Evolutionary conservation across 306 rosid genomes (phyloP).

Genomic region (Cucurbita moschata): DNA sequence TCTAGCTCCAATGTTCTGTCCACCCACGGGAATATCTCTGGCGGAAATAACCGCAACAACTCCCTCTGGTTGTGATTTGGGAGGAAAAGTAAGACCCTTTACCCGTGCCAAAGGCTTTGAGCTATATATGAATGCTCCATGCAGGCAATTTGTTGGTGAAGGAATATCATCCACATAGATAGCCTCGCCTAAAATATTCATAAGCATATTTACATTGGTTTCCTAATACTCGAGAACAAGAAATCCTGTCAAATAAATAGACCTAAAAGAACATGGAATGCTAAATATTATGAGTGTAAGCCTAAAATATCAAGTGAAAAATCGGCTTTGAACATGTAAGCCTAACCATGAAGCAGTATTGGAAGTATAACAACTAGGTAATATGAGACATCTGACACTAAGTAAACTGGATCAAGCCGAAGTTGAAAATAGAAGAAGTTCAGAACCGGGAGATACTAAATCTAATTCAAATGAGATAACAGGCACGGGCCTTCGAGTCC

Average conservation of each 20-base stretch:
- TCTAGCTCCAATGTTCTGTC: conserved; percentile 57
- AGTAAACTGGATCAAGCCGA: not conserved
- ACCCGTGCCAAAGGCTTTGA: conserved; percentile 58
- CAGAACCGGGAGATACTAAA: not conserved
- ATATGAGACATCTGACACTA: not conserved
- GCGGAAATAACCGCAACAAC: conserved; percentile 40
- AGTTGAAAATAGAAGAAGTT: not conserved
- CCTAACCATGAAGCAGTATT: not conserved
- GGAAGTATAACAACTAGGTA: not conserved
- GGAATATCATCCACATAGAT: conserved; percentile 83
- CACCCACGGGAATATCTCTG: conserved; percentile 59
- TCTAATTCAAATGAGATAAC: not conserved
- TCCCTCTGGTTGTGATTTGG: conserved; percentile 35
- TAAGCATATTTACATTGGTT: not conserved
- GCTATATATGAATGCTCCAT: conserved; percentile 68
- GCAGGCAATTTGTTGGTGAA: conserved; percentile 64
- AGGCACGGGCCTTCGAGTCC: not conserved
- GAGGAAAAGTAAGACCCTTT: conserved; percentile 34
- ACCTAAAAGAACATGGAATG: not conserved
- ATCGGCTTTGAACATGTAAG: not conserved
- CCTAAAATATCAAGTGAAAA: not conserved
- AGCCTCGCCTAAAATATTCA: conserved; percentile 65
- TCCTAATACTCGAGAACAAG: not conserved
- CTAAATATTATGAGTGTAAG: not conserved
- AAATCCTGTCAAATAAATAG: not conserved